phyloP scores from a whole-genome alignment of 1,284 basidiomycete genomes.

The Ceratobasidium papillatum region DNA sequence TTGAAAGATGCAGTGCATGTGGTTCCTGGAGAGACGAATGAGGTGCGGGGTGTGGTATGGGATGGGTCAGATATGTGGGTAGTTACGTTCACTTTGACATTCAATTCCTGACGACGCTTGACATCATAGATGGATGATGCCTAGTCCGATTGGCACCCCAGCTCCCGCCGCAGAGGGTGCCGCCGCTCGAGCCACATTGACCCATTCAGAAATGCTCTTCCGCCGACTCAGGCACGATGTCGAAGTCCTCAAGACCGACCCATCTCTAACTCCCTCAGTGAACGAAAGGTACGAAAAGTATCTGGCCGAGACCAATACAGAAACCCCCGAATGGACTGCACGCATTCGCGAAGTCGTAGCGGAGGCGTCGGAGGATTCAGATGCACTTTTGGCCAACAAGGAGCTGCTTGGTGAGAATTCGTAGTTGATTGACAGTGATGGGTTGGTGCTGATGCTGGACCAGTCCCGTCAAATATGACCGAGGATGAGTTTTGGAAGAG shows the following conservation, averaged over 20 bases:
- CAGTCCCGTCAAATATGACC: conserved; percentile 77
- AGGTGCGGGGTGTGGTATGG: conserved; percentile 65
- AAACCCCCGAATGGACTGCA: conserved; percentile 50
- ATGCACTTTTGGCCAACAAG: conserved; percentile 38
- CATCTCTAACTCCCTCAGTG: conserved; percentile 65
- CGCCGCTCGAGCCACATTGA: conserved; percentile 62
- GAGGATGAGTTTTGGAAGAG: conserved; percentile 86
- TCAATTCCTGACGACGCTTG: conserved; percentile 47
- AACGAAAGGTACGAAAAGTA: conserved; percentile 67
- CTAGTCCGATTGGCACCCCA: conserved; percentile 46
- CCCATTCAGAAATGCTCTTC: conserved; percentile 78
- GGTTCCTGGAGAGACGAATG: conserved; percentile 73
- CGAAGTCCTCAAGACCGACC: conserved; percentile 79
- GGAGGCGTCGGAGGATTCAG: conserved; percentile 37
- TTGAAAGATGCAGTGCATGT: conserved; percentile 88
- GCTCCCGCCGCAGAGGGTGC: conserved; percentile 51
- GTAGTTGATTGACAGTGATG: conserved; percentile 52
- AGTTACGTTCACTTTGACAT: conserved; percentile 57
- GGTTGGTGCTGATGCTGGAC: background rate
- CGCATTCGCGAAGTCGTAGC: conserved; percentile 44
- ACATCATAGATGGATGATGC: conserved; percentile 41
- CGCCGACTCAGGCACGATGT: conserved; percentile 78
- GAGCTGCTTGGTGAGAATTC: conserved; percentile 18
- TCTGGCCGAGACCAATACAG: conserved; percentile 52
- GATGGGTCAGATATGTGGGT: conserved; percentile 82